Percentiles rank a stretch among this genome's conserved stretches.
Conservation (phyloP, 306 rosid genomes). For the Acacia acuminata region DNA sequence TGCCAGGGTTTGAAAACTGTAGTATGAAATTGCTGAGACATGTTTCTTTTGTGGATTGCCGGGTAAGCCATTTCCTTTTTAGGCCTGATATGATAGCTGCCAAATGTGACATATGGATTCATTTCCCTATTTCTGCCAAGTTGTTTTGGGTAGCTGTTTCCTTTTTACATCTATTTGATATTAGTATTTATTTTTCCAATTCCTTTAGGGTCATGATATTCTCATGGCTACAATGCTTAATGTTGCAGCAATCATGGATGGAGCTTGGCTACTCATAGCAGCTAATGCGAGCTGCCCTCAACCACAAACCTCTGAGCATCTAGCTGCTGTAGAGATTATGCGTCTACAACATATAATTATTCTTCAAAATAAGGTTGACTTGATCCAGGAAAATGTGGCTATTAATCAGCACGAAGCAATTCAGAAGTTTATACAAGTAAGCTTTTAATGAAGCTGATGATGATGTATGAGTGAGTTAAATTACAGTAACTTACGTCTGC, state of each 20-base stretch:
- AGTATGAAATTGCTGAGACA: constrained; percentile 71
- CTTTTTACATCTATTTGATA: background rate
- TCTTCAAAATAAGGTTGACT: constrained; percentile 95
- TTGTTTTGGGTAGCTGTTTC: background rate
- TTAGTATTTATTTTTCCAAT: constrained; percentile 6
- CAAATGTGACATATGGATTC: background rate
- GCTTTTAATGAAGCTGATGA: constrained; percentile 14
- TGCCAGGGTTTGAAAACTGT: constrained; percentile 66
- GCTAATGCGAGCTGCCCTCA: constrained; percentile 99
- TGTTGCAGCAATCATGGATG: constrained; percentile 99
- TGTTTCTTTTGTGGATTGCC: constrained; percentile 77
- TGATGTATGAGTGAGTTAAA: background rate
- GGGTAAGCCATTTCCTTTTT: constrained; percentile 28
- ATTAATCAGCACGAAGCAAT: constrained; percentile 93
- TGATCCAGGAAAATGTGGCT: constrained; percentile 96
- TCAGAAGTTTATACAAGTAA: constrained; percentile 82
- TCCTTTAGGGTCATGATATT: constrained; percentile 88
- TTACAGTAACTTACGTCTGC: background rate
- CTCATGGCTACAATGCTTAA: constrained; percentile 99
- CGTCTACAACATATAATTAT: constrained; percentile 93
- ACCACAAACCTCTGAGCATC: constrained; percentile 97
- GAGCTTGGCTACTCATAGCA: constrained; percentile 91
- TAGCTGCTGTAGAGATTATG: constrained; percentile 99
- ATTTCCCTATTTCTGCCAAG: constrained; percentile 1
- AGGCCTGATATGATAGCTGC: background rate